These are phyloP conservation scores for Xylaria cubensis DNA, from an alignment of 495 filamentous ascomycete genomes.

Conservation along the genomic window DNA sequence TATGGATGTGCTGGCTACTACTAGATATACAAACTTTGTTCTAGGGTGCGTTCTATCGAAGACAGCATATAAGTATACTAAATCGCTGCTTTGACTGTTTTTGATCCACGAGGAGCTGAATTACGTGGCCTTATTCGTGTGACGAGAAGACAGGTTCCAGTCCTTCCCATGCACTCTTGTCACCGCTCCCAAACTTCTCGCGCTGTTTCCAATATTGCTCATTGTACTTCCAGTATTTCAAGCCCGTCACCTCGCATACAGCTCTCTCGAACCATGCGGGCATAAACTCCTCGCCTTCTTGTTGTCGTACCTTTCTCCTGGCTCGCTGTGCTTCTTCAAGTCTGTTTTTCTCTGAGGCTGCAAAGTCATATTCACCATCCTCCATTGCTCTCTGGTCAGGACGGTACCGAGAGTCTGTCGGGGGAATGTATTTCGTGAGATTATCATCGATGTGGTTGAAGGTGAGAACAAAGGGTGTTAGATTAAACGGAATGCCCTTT, in stretches of 20 bases:
- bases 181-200: conserved; percentile 58
- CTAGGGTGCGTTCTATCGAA: conserved; percentile 2
- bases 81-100: background rate
- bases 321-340: conserved; percentile 93
- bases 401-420: conserved; percentile 87
- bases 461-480: conserved; percentile 94
- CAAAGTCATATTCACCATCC: conserved; percentile 91
- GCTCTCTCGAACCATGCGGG: conserved; percentile 86
- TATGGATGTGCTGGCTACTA: conserved; percentile 23
- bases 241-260: conserved; percentile 78
- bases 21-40: conserved; percentile 15
- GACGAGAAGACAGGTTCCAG: conserved; percentile 56
- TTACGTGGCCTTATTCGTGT: conserved; percentile 23
- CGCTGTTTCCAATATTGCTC: conserved; percentile 85
- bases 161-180: conserved; percentile 52
- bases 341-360: conserved; percentile 91
- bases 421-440: conserved; percentile 75
- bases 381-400: conserved; percentile 99
- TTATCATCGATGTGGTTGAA: conserved; percentile 86
- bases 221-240: conserved; percentile 88
- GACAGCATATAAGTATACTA: conserved; percentile 6
- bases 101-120: background rate
- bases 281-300: conserved; percentile 76
- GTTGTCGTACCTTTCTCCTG: conserved; percentile 74
- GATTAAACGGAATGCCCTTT: conserved; percentile 88